Evolutionary conservation across 257 asterid species (phyloP).

Genomic region (Coffea canephora): DNA sequence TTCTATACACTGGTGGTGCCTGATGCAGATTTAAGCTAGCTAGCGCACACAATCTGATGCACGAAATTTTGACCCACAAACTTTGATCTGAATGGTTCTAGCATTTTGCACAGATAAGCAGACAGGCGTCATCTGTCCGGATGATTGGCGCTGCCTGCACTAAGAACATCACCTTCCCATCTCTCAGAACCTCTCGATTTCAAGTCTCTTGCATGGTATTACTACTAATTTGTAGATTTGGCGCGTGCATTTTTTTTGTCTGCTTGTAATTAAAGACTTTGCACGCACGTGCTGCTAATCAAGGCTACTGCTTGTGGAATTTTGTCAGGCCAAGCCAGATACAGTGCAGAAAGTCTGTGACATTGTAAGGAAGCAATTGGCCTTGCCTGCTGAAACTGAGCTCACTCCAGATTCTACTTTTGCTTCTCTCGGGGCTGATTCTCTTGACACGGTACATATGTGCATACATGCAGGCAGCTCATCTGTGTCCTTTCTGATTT

Average conservation of each 20-base stretch:
- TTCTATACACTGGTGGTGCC: no score
- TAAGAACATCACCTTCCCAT: conserved; percentile 28
- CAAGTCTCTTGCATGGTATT: conserved; percentile 43
- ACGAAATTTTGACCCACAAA: no score
- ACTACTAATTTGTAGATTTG: neutral
- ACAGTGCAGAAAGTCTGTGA: conserved; percentile 64
- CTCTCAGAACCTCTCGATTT: conserved; percentile 41
- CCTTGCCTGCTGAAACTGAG: conserved; percentile 45
- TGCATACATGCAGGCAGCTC: neutral
- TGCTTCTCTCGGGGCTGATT: conserved; percentile 70
- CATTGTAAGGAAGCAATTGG: conserved; percentile 67
- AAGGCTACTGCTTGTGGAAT: neutral
- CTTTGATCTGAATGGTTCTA: no score
- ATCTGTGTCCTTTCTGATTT: neutral
- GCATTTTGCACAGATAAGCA: neutral
- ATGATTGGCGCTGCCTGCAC: conserved; percentile 28
- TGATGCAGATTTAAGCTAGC: no score
- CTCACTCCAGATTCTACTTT: conserved; percentile 56
- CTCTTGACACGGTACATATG: conserved; percentile 62
- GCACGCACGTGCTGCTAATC: no score
- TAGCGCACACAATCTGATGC: no score
- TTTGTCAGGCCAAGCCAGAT: conserved; percentile 58
- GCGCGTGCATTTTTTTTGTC: neutral
- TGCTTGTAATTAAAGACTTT: neutral
- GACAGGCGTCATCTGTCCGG: neutral